phyloP scores from a whole-genome alignment of 2,329 filamentous ascomycete genomes.

The Cladophialophora chaetospira region DNA sequence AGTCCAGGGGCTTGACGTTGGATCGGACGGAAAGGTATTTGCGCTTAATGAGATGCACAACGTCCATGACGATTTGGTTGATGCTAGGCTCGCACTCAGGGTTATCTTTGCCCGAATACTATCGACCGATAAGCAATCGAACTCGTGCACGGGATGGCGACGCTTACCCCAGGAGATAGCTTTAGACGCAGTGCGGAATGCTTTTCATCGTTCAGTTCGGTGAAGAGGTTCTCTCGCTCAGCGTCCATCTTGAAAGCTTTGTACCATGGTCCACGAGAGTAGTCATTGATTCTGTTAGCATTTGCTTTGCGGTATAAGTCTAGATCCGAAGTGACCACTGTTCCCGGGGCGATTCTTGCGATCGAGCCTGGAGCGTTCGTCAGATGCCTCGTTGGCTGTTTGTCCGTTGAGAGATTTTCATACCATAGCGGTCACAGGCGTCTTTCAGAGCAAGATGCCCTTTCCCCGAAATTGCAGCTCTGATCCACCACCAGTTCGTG shows the following conservation, averaged over 20 bases:
- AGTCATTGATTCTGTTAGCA: conserved; percentile 16
- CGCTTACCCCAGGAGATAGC: conserved; percentile 54
- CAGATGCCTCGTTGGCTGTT: background rate
- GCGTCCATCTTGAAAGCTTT: conserved; percentile 55
- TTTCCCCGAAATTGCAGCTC: conserved; percentile 14
- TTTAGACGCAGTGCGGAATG: conserved; percentile 52
- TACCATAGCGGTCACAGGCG: conserved; percentile 18
- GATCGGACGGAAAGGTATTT: conserved; percentile 41
- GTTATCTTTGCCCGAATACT: conserved; percentile 59
- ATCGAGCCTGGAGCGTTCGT: conserved; percentile 32
- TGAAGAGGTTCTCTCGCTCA: conserved; percentile 58
- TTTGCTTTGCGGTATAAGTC: conserved; percentile 43
- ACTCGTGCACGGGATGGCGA: background rate
- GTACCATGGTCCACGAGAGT: conserved; percentile 45
- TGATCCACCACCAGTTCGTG: conserved; percentile 24
- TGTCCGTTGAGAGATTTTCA: background rate
- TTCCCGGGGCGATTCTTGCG: conserved; percentile 50
- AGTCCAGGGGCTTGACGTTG: conserved; percentile 43
- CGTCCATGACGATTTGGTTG: conserved; percentile 50
- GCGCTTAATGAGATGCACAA: conserved; percentile 55
- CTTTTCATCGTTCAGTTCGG: conserved; percentile 51
- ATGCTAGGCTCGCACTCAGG: conserved; percentile 53
- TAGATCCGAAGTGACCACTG: conserved; percentile 53
- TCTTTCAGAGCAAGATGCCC: conserved; percentile 16
- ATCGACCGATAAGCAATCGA: background rate